phyloP scores from a whole-genome alignment of 2,329 filamentous ascomycete species.

The Hypoxylon sp. region DNA sequence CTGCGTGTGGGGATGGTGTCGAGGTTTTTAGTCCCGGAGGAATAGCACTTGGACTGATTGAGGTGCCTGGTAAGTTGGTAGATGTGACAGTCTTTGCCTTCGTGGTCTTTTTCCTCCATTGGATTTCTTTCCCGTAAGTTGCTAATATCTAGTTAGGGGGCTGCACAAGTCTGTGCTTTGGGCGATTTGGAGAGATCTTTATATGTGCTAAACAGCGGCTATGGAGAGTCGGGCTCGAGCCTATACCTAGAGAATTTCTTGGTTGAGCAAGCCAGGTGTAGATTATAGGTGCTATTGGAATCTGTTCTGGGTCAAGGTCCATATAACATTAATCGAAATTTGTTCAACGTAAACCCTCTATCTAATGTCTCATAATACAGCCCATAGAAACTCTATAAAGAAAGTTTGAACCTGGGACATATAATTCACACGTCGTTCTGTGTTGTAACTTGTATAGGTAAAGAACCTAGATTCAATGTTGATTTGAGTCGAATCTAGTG shows the following conservation, averaged over 20 bases:
- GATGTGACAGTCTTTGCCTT: neutral
- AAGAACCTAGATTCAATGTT: no score
- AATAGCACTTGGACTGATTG: slow-evolving; percentile 60
- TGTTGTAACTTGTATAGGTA: no score
- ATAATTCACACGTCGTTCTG: no score
- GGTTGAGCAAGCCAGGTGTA: neutral
- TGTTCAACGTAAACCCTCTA: no score
- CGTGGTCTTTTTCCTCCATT: neutral
- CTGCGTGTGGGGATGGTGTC: slow-evolving; percentile 64
- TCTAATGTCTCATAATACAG: no score
- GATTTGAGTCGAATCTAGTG: no score
- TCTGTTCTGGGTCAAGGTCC: neutral
- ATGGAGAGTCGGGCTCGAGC: slow-evolving; percentile 59
- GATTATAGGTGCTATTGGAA: neutral
- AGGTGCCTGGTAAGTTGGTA: slow-evolving; percentile 54
- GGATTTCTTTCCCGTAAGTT: neutral
- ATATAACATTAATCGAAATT: no score
- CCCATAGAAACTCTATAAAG: no score
- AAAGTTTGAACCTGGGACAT: no score
- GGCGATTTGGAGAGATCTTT: slow-evolving; percentile 60
- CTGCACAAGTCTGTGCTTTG: slow-evolving; percentile 63
- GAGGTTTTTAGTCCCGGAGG: slow-evolving; percentile 64
- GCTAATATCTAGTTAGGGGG: slow-evolving; percentile 52
- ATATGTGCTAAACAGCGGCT: slow-evolving; percentile 63
- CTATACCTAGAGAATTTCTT: slow-evolving; percentile 1